These are phyloP conservation scores for Onygenales sp. DNA, from an alignment of 2,329 filamentous ascomycete genomes.

Conservation along the genomic window DNA sequence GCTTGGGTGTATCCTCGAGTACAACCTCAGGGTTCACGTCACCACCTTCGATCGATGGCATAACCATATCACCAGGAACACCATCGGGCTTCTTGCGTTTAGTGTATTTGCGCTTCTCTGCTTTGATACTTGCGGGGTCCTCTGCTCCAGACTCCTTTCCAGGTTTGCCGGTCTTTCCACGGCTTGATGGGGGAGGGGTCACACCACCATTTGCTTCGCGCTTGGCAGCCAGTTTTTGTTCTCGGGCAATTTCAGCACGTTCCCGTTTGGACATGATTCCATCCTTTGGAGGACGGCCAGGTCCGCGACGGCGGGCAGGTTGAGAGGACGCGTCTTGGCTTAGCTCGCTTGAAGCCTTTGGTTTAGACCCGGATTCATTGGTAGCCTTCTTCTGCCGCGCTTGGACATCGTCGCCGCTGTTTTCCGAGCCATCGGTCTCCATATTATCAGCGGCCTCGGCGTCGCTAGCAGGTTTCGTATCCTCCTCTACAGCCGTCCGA, in stretches of 20 bases:
- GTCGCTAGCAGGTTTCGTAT: not conserved
- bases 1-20: conserved; percentile 33
- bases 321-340: conserved; percentile 27
- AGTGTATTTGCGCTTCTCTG: conserved; percentile 40
- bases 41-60: conserved; percentile 35
- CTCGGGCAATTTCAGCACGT: conserved; percentile 43
- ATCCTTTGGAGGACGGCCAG: conserved; percentile 57
- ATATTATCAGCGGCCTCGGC: not conserved
- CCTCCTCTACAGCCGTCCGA: conserved; percentile 7
- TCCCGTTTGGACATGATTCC: conserved; percentile 59
- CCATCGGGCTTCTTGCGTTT: conserved; percentile 38
- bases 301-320: conserved; percentile 40
- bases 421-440: conserved; percentile 3
- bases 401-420: conserved; percentile 15
- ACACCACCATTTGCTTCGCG: conserved; percentile 39
- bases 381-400: conserved; percentile 20
- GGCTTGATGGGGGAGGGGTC: conserved; percentile 29
- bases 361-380: conserved; percentile 19
- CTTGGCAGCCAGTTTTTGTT: conserved; percentile 41
- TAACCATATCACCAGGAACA: conserved; percentile 29
- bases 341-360: conserved; percentile 14
- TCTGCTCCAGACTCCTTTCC: conserved; percentile 24
- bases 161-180: conserved; percentile 18
- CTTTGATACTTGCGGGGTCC: conserved; percentile 30
- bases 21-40: conserved; percentile 27